phyloP scores from a whole-genome alignment of 306 rosid genomes.

The Cucurbita ficifolia region DNA sequence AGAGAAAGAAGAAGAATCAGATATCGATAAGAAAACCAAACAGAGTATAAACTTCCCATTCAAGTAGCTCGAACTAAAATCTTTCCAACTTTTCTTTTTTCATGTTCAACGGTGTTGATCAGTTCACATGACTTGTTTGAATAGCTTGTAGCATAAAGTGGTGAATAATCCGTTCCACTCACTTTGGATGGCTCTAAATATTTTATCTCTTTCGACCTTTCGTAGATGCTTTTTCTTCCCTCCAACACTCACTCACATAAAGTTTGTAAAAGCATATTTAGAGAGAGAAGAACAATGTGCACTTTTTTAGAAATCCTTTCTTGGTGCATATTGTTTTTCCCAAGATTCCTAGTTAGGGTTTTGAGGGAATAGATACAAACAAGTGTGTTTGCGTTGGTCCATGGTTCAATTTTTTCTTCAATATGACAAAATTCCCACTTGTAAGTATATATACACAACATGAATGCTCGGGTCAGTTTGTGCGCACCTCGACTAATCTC shows the following conservation, averaged over 20 bases:
- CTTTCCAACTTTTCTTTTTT: background rate
- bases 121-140: conserved; percentile 22
- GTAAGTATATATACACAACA: too few relatives aligned
- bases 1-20: background rate
- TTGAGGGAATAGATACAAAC: background rate
- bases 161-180: conserved; percentile 3
- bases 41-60: background rate
- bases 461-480: too few relatives aligned
- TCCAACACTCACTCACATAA: conserved; percentile 24
- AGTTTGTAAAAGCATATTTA: conserved; percentile 30
- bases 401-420: background rate
- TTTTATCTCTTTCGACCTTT: conserved; percentile 13
- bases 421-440: background rate
- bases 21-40: background rate
- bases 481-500: too few relatives aligned
- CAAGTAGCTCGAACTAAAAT: conserved; percentile 14
- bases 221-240: conserved; percentile 24
- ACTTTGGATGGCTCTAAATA: conserved; percentile 34
- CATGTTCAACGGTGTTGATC: conserved; percentile 20
- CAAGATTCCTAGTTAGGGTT: conserved; percentile 6
- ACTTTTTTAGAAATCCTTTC: background rate
- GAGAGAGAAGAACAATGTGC: conserved; percentile 10
- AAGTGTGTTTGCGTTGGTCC: background rate
- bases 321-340: background rate
- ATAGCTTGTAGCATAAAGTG: conserved; percentile 18